Evolutionary conservation across 176 grass and related monocot genomes (phyloP), one percentile per base, ranked within the genome.

Genomic region (Cocos nucifera): DNA sequence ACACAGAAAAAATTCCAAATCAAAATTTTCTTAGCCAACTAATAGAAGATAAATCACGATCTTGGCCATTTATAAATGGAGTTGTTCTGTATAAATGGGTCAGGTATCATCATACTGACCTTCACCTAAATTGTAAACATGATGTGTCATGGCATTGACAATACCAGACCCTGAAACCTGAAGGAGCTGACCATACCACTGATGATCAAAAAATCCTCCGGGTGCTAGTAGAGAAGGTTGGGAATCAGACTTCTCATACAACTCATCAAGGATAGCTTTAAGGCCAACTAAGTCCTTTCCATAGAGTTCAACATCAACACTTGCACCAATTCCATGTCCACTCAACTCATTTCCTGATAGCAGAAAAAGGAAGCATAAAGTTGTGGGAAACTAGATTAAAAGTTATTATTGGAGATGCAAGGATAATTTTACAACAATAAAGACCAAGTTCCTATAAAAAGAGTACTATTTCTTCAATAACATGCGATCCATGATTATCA

Each of bases 151-250:
- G 21, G 72, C 83, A 75, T 69, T 66, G 56, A 91, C 76, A 51
- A 78, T 77, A 67, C 73, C 76, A 20, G 53, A 59, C 63, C 83
- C 83, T 59, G 87, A 86, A 74, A 72, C 76, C 65, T 83, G 60
- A 76, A 91, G 76, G 73, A 91, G 70, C 57, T 77, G 72, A 35
- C 79, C 67, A 71, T 86, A 91, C 87, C 87, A 91, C n/a, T 86
- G 79, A 30, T 76, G 83, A 83, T 91, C 83, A 80, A 86, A 91
- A 69, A 91, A 86, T 71, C 87, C 87, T 74, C 87, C 87, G n/a
- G 87, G 87, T 15, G 79, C 87, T 76, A 91, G 64, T 6, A 91
- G 19, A n/a, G 77, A 59, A 59, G 87, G 83, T 15, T 77, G 64
- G 17, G 73, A 69, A 5, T 73, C 26, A 53, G 82, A 77, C 28